A percentile compares a stretch with the other conserved stretches of the same genome.
These are phyloP conservation scores for Whalleya microplaca DNA, from an alignment of 2,329 filamentous ascomycete species.

Conservation along the genomic window DNA sequence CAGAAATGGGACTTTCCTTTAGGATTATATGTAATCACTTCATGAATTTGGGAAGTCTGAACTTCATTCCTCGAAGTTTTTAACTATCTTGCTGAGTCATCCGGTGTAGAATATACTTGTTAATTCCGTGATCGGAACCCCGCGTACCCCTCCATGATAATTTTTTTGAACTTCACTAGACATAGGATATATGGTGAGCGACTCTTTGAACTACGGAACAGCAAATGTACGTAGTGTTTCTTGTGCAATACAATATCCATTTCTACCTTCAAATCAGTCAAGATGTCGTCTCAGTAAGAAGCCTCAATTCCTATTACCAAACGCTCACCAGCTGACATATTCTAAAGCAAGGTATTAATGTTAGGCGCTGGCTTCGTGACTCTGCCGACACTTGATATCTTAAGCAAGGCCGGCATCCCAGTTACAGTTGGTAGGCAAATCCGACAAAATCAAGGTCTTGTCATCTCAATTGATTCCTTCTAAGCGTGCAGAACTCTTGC, in stretches of 20 bases:
- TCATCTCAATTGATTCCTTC: constrained; percentile 5
- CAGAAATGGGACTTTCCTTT: too few species aligned
- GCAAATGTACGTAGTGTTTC: not conserved
- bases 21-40: not conserved
- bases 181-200: not conserved
- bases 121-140: constrained; percentile 27
- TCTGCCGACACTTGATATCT: constrained; percentile 66
- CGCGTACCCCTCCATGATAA: constrained; percentile 23
- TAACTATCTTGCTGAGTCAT: too few species aligned
- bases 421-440: constrained; percentile 65
- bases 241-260: not conserved
- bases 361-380: constrained; percentile 63
- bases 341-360: constrained; percentile 43
- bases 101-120: not conserved
- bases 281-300: constrained; percentile 22
- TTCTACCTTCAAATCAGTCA: not conserved
- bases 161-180: constrained; percentile 9
- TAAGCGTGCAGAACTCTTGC: constrained; percentile 81
- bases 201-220: not conserved
- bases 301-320: not conserved
- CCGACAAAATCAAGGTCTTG: not conserved
- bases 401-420: constrained; percentile 61
- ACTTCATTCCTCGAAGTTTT: too few species aligned
- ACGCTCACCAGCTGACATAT: constrained; percentile 2
- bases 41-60: not conserved